Base-by-base conservation (phyloP, 371 early-diverging fungal species). In the Rhizomucor miehei region DNA sequence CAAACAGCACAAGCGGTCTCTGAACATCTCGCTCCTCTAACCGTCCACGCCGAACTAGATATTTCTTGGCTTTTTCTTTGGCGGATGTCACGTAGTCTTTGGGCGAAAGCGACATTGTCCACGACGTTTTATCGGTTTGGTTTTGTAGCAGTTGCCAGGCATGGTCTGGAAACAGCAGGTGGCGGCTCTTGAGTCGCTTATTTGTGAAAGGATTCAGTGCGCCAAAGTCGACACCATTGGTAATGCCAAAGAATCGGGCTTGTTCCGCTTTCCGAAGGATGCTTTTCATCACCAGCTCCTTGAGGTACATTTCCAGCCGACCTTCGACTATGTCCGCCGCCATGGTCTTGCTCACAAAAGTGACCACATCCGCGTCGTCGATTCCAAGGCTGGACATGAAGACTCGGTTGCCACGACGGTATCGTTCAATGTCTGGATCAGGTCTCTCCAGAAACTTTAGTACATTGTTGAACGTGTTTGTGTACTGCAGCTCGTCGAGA, bases 321-420 rank as follows among this genome's bases (percentile, higher is more conserved):
- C 85, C 85, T 52, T 84, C 82, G 0, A 86, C 73, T 44, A 86
- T 78, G 25, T 82, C 81, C 34, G 70, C 65, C 23, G 86, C 85
- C 71, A 84, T 66, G 6, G 77, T 59, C 35, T 69, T 69, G 38
- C 80, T 80, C 2, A 79, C 72, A 56, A 81, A 76, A 0, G 84
- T 84, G 2, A 81, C 81, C 0, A 77, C 75, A 49, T 86, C 79
- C 0, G 86, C 74, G 11, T 60, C 52, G 56, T 84, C 81, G 17
- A 86, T 80, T 1, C 75, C 86, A 35, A 84, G 48, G 12, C 79
- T 73, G 2, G 84, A 79, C 63, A 80, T 78, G 57, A 77, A 84
- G 66, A 84, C 66, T n/a, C 80, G 77, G 11, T 82, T 65, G 2
- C 78, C 81, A 38, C 73, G 70, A 6, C 71, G 66, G 52, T 84